These are phyloP conservation scores for Coelastrella sp. DNA, from an alignment of 139 green algal species.

Conservation along the genomic window DNA sequence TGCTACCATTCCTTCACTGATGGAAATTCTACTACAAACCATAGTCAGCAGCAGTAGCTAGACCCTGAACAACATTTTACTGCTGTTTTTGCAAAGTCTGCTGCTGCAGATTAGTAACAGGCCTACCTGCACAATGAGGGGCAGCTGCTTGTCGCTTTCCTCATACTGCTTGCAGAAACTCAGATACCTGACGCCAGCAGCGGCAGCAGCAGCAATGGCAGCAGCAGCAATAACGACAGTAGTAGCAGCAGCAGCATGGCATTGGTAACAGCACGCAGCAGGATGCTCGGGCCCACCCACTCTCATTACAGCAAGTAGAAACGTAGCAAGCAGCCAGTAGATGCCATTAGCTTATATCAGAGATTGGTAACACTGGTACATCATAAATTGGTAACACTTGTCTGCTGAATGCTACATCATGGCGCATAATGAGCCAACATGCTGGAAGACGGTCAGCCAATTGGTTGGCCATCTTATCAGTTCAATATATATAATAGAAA, in stretches of 20 bases:
- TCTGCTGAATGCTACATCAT: neutral
- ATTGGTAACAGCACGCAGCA: neutral
- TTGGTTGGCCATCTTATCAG: neutral
- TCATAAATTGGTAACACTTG: neutral
- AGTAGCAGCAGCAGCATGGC: neutral
- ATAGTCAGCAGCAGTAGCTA: too few species aligned
- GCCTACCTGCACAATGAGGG: constrained; percentile 27
- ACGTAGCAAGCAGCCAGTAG: too few species aligned
- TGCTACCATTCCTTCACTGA: too few species aligned
- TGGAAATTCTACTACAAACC: too few species aligned
- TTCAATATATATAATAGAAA: neutral
- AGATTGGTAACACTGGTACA: too few species aligned
- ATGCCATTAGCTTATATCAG: too few species aligned
- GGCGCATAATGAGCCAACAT: neutral
- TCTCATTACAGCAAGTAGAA: neutral
- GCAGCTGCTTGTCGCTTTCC: constrained; percentile 37
- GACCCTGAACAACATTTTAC: too few species aligned
- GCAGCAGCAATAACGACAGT: neutral
- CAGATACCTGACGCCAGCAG: constrained; percentile 12
- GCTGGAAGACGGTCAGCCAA: neutral
- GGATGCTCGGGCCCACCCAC: neutral
- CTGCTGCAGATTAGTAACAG: neutral
- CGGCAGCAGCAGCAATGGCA: constrained; percentile 7
- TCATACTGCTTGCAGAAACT: constrained; percentile 34
- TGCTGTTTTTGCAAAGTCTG: too few species aligned